phyloP scores from a whole-genome alignment of 495 filamentous ascomycete species.

The Penicillium psychrofluorescens region DNA sequence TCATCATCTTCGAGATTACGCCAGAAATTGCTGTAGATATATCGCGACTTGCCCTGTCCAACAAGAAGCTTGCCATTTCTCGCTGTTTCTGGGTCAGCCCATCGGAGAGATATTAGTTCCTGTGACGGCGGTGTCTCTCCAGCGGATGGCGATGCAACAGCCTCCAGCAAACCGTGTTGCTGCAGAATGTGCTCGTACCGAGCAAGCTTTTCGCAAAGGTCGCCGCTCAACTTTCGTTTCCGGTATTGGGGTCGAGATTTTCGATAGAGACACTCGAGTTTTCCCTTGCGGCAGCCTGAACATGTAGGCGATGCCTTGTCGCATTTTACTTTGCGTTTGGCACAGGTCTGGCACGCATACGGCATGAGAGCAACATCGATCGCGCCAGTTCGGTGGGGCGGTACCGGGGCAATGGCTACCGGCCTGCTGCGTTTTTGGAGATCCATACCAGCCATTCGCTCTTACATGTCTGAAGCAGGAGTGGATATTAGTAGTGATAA shows the following conservation, averaged over 20 bases:
- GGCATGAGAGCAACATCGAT: not conserved
- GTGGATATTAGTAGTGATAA: too few relatives aligned
- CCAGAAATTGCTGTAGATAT: conserved; percentile 13
- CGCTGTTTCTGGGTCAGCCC: not conserved
- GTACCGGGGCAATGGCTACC: conserved; percentile 10
- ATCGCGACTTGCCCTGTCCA: conserved; percentile 9
- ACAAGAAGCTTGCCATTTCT: conserved; percentile 6
- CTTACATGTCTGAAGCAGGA: too few relatives aligned
- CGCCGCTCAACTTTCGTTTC: conserved; percentile 6
- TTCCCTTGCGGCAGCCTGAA: conserved; percentile 23
- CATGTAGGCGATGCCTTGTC: conserved; percentile 34
- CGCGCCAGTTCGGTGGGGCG: not conserved
- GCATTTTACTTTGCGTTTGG: conserved; percentile 39
- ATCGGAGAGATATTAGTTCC: not conserved
- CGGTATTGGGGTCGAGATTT: conserved; percentile 2
- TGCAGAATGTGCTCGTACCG: conserved; percentile 13
- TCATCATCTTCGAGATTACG: conserved; percentile 9
- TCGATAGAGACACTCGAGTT: conserved; percentile 9
- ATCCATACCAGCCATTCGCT: too few relatives aligned
- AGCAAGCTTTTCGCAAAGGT: conserved; percentile 6
- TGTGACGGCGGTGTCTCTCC: not conserved
- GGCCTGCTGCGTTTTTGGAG: not conserved
- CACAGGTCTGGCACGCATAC: conserved; percentile 29
- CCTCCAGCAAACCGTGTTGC: conserved; percentile 10
- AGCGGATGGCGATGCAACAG: not conserved